phyloP scores from a whole-genome alignment of 148 eudicot genomes.

The Rhododendron simsii region DNA sequence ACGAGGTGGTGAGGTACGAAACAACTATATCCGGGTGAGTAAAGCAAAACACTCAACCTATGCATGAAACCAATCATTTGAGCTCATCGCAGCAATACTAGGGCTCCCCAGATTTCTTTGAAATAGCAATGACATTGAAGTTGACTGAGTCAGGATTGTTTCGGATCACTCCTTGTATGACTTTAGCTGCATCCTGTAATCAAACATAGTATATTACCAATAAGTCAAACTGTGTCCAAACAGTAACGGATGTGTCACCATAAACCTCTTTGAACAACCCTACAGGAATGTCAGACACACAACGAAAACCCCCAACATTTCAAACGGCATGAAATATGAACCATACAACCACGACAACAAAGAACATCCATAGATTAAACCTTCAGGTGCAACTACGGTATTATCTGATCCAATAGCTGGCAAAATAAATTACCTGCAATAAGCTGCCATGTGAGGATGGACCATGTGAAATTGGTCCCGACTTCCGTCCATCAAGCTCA shows the following conservation, averaged over 20 bases:
- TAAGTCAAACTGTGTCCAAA: neutral
- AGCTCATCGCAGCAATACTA: conserved; percentile 1
- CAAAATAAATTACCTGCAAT: conserved; percentile 47
- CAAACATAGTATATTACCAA: neutral
- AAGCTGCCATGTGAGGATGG: conserved; percentile 65
- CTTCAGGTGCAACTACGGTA: neutral
- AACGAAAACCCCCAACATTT: neutral
- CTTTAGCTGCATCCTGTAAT: conserved; percentile 81
- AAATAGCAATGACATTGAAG: conserved; percentile 83
- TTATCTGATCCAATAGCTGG: neutral
- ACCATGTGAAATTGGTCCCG: conserved; percentile 79
- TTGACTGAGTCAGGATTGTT: conserved; percentile 76
- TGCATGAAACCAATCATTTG: neutral
- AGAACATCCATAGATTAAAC: neutral
- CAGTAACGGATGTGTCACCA: neutral
- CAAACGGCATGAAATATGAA: neutral
- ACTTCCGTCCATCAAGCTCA: conserved; percentile 93
- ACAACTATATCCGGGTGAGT: neutral
- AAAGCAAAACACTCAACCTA: neutral
- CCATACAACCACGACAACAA: neutral
- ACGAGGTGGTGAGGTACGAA: neutral
- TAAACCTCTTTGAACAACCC: neutral
- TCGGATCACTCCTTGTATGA: conserved; percentile 58
- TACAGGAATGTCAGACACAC: neutral
- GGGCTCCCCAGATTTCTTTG: conserved; percentile 44